These are phyloP conservation scores for Teratosphaeria viscida DNA, from an alignment of 2,329 filamentous ascomycete species.

Conservation along the genomic window DNA sequence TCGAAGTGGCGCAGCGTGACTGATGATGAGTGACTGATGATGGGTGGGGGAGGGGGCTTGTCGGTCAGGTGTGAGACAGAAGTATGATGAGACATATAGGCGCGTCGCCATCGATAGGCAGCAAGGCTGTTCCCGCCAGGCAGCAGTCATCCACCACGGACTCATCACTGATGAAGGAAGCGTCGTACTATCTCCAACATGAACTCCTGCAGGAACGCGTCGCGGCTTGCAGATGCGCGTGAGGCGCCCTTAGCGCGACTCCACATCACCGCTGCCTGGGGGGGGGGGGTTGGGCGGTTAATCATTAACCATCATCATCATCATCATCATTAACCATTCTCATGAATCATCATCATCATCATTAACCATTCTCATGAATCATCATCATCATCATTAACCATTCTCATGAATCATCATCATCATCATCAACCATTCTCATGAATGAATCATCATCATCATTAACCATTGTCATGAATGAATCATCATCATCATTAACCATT, in stretches of 20 bases:
- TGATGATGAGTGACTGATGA: neutral
- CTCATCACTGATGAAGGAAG: neutral
- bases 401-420: too few relatives aligned
- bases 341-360: too few relatives aligned
- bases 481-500: too few relatives aligned
- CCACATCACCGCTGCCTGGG: neutral
- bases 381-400: too few relatives aligned
- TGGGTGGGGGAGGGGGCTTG: neutral
- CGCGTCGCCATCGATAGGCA: neutral
- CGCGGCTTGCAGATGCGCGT: neutral
- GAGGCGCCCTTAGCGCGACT: neutral
- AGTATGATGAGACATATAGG: neutral
- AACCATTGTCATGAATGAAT: neutral
- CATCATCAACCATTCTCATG: too few relatives aligned
- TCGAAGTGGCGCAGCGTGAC: neutral
- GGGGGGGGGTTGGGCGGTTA: too few relatives aligned
- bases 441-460: neutral
- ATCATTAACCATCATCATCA: neutral
- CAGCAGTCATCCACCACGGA: too few relatives aligned
- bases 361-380: too few relatives aligned
- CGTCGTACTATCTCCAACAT: neutral
- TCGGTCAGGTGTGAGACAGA: neutral
- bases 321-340: too few relatives aligned
- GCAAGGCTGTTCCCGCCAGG: neutral
- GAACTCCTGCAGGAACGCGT: neutral